Evolutionary conservation across 2,329 filamentous ascomycete genomes (phyloP), one percentile per base, ranked within the genome.

Genomic region (Alternaria sp.): DNA sequence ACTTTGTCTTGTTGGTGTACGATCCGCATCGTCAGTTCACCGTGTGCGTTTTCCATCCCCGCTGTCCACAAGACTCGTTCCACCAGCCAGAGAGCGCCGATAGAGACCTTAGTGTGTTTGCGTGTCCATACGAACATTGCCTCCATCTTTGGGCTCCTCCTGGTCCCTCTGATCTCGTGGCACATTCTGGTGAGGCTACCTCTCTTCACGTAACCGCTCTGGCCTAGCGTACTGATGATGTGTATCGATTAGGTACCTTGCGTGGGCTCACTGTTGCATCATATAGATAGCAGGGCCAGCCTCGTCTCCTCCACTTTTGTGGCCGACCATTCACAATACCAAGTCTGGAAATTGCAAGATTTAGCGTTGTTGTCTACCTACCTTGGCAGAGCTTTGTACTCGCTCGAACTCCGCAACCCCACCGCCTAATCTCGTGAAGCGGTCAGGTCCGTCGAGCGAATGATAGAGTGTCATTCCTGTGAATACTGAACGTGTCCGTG

Each of bases 91-190:
- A 54, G 68, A 6, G 25, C 60, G 58, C 70, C 69, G 60, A 67
- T 55, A 55, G 56, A 58, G 60, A 28, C 37, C 25, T 63, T 71
- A 78, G 74, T 71, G 70, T 76, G 75, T 78, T 78, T 78, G 76
- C 71, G 61, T 56, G 71, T 66, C 61, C 70, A 71, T 72, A 68
- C 66, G 65, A 69, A 58, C 68, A 67, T 67, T 61, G 55, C 58
- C 55, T 63, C 60, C 66, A 59, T 56, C 57, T 58, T 60, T 51
- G 46, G 46, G 41, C 57, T 55, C 58, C 57, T 51, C 55, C 63
- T 58, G 65, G 57, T 67, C 63, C 53, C 64, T 58, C 55, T 47
- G 63, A 64, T 63, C 61, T 70, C 71, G 75, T 78, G 75, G 76
- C 74, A 69, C 68, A 46, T 33, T 55, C 45, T 68, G 64, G 72